Base-by-base conservation (phyloP, 768 basidiomycete species). In the Serendipita sp. region DNA sequence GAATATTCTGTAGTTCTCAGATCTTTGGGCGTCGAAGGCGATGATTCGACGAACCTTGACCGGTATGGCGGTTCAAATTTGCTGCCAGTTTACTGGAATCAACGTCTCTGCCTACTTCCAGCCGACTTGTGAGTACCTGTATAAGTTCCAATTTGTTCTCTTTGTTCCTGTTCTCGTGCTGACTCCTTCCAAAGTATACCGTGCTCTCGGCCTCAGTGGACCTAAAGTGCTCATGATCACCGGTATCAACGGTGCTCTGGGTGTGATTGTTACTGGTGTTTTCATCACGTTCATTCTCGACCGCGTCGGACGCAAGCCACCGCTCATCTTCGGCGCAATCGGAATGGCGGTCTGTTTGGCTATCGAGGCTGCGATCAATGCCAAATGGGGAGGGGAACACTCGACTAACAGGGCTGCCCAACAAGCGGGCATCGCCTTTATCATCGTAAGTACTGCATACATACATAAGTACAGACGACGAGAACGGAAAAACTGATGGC, bases 71-170 rank as follows among this genome's bases (percentile, higher is more conserved):
- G 82, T 83, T 3, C 82, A 84, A 66, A 76, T 81, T 2, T 82
- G 82, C 67, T 78, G 78, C n/a, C 83, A 84, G 65, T 82, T 83
- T 67, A 82, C 82, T 5, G 82, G 83, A 9, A 82, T 83, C 67
- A 83, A 82, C 26, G 74, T 65, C 17, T 61, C 34, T 53, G 24
- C 41, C 5, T 31, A 24, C 42, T 42, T 61, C 13, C 28, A 17
- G 11, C 42, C 43, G 62, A 33, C 33, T 11, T 5, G 44, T 70
- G 53, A n/a, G 28, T 48, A 11, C 51, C 14, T 17, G 33, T 44
- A 16, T 24, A 58, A n/a, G 42, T 43, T 3, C 33, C 60, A n/a
- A n/a, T n/a, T n/a, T n/a, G n/a, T n/a, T n/a, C n/a, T n/a, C n/a
- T n/a, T n/a, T n/a, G n/a, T n/a, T n/a, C n/a, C n/a, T n/a, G n/a